These are phyloP conservation scores for Macrophomina pseudophaseolina DNA, from an alignment of 2,329 filamentous ascomycete species.

Conservation along the genomic window DNA sequence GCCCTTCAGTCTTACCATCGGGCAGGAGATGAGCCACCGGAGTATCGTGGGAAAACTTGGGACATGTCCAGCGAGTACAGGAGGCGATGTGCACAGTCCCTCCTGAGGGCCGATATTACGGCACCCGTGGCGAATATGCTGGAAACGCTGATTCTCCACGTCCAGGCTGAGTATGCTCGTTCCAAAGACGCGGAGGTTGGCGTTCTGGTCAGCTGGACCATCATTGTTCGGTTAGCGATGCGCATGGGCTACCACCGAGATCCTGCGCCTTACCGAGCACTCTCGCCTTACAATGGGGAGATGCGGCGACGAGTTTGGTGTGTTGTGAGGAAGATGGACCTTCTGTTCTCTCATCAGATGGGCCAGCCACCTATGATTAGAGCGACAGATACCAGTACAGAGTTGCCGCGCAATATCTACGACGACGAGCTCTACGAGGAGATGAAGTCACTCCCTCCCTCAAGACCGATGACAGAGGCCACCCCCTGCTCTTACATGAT, in stretches of 20 bases:
- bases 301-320: constrained; percentile 69
- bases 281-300: constrained; percentile 77
- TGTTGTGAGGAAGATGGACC: constrained; percentile 73
- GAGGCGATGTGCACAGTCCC: constrained; percentile 75
- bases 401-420: constrained; percentile 77
- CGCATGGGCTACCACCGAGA: constrained; percentile 81
- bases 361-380: constrained; percentile 69
- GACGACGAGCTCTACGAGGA: constrained; percentile 78
- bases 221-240: constrained; percentile 68
- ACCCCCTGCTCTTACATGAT: constrained; percentile 83
- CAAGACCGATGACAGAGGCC: constrained; percentile 70
- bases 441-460: constrained; percentile 69
- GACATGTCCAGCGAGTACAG: constrained; percentile 63
- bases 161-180: constrained; percentile 75
- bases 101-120: constrained; percentile 77
- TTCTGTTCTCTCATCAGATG: constrained; percentile 77
- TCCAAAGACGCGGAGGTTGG: constrained; percentile 75
- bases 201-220: constrained; percentile 64
- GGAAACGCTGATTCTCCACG: constrained; percentile 77
- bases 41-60: constrained; percentile 71
- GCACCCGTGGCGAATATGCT: constrained; percentile 75
- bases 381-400: constrained; percentile 75
- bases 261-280: constrained; percentile 72
- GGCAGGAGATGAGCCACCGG: constrained; percentile 77
- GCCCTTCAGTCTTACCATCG: constrained; percentile 80